Evolutionary conservation across 2,329 filamentous ascomycete species (phyloP).

Genomic region (Ophiostoma pallidulum): DNA sequence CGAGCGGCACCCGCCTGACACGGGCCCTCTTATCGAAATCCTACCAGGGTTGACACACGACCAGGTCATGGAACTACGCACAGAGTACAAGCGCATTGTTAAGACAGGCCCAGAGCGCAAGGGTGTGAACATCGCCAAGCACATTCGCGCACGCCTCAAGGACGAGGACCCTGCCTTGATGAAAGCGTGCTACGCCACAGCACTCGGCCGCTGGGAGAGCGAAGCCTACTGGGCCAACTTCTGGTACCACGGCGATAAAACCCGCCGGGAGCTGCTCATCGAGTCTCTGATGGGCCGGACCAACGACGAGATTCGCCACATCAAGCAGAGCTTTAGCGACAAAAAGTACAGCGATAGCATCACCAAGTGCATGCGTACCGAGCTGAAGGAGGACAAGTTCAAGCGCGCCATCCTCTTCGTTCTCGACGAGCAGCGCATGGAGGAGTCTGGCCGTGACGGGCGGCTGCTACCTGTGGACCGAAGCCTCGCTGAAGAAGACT

Average conservation of each 20-base stretch:
- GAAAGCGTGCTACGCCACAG: slow-evolving; percentile 84
- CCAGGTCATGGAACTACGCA: slow-evolving; percentile 76
- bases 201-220: slow-evolving; percentile 81
- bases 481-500: slow-evolving; percentile 58
- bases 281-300: slow-evolving; percentile 84
- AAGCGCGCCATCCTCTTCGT: slow-evolving; percentile 77
- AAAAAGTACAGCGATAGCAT: slow-evolving; percentile 83
- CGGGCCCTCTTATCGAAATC: slow-evolving; percentile 67
- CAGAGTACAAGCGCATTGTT: slow-evolving; percentile 82
- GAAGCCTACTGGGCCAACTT: slow-evolving; percentile 98
- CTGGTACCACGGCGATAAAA: slow-evolving; percentile 87
- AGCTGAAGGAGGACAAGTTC: slow-evolving; percentile 94
- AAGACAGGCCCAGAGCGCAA: slow-evolving; percentile 65
- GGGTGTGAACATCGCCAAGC: slow-evolving; percentile 77
- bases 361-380: slow-evolving; percentile 77
- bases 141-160: slow-evolving; percentile 69
- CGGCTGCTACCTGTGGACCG: slow-evolving; percentile 47
- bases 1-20: slow-evolving; percentile 53
- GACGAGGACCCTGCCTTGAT: slow-evolving; percentile 67
- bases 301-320: slow-evolving; percentile 76
- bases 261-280: slow-evolving; percentile 79
- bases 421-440: slow-evolving; percentile 74
- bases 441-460: slow-evolving; percentile 63
- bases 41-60: slow-evolving; percentile 77
- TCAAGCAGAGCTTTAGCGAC: slow-evolving; percentile 83